Base-by-base conservation (phyloP, 371 early-diverging fungal species). In the Lichtheimia ramosa region DNA sequence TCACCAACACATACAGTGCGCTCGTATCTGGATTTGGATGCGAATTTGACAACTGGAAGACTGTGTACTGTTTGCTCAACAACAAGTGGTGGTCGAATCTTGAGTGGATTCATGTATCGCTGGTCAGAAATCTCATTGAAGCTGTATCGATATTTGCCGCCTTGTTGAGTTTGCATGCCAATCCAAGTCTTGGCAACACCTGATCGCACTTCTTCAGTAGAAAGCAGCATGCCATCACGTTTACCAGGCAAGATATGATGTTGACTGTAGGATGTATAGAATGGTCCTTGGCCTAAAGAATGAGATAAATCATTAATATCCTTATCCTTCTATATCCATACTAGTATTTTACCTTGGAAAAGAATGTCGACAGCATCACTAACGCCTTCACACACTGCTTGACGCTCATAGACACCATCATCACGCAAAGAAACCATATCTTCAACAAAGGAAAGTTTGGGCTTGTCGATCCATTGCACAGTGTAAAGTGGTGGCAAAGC, bases 1-100 rank as follows among this genome's bases (percentile, higher is more conserved):
- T 77, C 73, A 7, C 78, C 81, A n/a, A 83, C 81, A 59, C 83
- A 83, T 24, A 77, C 56, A 5, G 62, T 66, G 18, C 69, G 71
- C 7, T 62, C 66, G 12, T 61, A 58, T 18, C 59, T 49, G 20
- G 51, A 21, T 14, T 59, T 56, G 14, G 54, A 42, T 1, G 59
- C 21, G 46, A 79, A 83, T 10, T 64, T 61, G 20, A 78, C 80
- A 23, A 64, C 74, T 10, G 83, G 81, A 12, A 55, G 63, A 15
- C 72, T 60, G 51, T 75, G 61, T 0, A 83, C 81, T 1, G 48
- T 63, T 54, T 83, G 81, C 50, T 79, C 74, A 23, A 76, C 28
- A 2, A 71, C 53, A 24, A 73, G 58, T 13, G 68, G 54, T 0
- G 56, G 49, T 2, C 53, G 48, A 2, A 68, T n/a, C 8, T 59